Evolutionary conservation across 1,284 basidiomycete species (phyloP).

Genomic region (Pholiota adiposa): DNA sequence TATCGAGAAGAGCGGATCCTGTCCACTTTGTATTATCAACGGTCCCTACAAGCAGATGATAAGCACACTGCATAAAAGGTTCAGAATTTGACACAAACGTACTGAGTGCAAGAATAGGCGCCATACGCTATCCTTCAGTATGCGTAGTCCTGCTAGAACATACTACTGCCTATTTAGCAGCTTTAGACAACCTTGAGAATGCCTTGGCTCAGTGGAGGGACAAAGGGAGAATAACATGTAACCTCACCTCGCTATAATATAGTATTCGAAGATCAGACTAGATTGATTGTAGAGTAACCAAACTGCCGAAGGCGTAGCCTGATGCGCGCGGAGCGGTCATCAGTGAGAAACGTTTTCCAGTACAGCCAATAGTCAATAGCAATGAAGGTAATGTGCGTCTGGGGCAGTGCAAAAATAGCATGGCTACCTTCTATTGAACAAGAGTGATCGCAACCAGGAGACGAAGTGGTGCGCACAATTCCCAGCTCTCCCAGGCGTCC

Average conservation of each 20-base stretch:
- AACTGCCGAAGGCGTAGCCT: not conserved
- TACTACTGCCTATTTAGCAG: conserved; percentile 7
- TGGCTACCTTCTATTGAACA: not conserved
- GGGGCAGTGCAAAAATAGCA: not conserved
- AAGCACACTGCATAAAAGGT: not conserved
- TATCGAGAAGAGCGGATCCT: conserved; percentile 24
- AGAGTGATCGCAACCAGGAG: not conserved
- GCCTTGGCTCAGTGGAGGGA: not conserved
- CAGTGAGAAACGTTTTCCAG: not conserved
- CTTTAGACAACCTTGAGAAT: not conserved
- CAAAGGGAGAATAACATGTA: not conserved
- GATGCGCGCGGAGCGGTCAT: not conserved
- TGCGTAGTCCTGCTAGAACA: conserved; percentile 9
- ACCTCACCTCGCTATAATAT: not conserved
- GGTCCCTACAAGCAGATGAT: not conserved
- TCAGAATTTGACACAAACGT: too few species aligned
- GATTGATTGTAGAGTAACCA: conserved; percentile 13
- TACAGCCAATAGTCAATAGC: not conserved
- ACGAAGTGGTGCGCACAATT: not conserved
- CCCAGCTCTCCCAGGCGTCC: too few species aligned
- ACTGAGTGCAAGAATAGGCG: conserved; percentile 12
- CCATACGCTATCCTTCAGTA: conserved; percentile 2
- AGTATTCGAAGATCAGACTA: not conserved
- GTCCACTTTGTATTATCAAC: conserved; percentile 5
- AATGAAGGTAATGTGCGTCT: not conserved